Evolutionary conservation across 306 rosid species (phyloP), one percentile per base, ranked within the genome.

Genomic region (Cicer yamashitae): DNA sequence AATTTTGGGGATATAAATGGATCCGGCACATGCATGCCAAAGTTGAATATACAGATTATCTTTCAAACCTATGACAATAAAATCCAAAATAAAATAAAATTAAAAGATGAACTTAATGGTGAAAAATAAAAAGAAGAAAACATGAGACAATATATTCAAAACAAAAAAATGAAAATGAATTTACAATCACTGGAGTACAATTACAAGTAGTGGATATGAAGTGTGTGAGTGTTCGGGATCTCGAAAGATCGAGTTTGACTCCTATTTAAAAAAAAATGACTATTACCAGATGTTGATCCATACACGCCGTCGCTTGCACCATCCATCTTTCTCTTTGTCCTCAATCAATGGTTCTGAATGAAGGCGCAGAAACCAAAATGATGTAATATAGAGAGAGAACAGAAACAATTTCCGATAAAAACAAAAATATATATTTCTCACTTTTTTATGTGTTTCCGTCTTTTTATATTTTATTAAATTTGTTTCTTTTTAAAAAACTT

Each of bases 11-110:
- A 89, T 80, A 38, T 79, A 76, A 4, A 86, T 84, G 2, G 63
- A 7, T n/a, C 94, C 94, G 0, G 88, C 89, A 71, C 94, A 91
- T 12, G 76, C 83, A 41, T 50, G 74, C 96, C 94, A 91, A 6
- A 89, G 80, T 7, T 58, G 72, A 18, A 4, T 5, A 53, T 30
- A 73, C 77, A 81, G 69, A 10, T 50, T 70, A 75, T 82, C 87
- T 44, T 3, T 17, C 74, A 6, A 30, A 3, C 34, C 34, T 84
- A 43, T 3, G 58, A 57, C 7, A 54, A 17, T 73, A 74, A 57
- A 12, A 11, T 0, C 1, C 17, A 48, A 53, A 7, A 14, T 0
- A 14, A 51, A 46, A 10, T 15, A n/a, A n/a, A 39, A 54, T 17
- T 56, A 18, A 4, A 17, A 10, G 41, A 20, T 3, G 10, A 56